phyloP scores from a whole-genome alignment of 129 eudicot genomes.

The Pseudognaphalium luteoalbum region DNA sequence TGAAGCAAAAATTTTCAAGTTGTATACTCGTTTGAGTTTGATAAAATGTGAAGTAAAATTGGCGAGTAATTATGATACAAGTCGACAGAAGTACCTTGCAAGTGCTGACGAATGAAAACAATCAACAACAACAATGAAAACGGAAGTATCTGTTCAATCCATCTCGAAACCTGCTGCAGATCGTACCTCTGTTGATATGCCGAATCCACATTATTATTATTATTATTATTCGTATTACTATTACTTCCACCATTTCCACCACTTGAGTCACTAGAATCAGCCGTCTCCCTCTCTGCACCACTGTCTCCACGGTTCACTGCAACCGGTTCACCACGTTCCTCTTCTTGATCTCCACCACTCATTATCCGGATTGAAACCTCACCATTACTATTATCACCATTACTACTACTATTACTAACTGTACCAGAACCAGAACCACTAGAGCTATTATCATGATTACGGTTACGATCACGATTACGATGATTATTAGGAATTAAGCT shows the following conservation, averaged over 20 bases:
- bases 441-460: constrained; percentile 10
- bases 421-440: constrained; percentile 19
- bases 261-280: constrained; percentile 26
- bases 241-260: constrained; percentile 20
- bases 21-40: background rate
- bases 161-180: constrained; percentile 57
- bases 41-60: background rate
- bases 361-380: constrained; percentile 77
- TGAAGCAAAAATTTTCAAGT: background rate
- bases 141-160: constrained; percentile 83
- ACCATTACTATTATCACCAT: constrained; percentile 33
- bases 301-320: constrained; percentile 21
- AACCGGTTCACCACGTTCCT: constrained; percentile 25
- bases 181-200: constrained; percentile 57
- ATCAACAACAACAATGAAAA: constrained; percentile 65
- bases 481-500: constrained; percentile 22
- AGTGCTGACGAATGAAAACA: constrained; percentile 74
- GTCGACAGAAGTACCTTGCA: constrained; percentile 48
- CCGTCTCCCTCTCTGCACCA: constrained; percentile 33
- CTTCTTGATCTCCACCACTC: constrained; percentile 44
- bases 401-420: constrained; percentile 23
- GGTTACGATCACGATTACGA: constrained; percentile 2
- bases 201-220: constrained; percentile 39
- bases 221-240: background rate
- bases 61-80: constrained; percentile 5